Percentiles rank a stretch among this genome's conserved stretches.
These are phyloP conservation scores for Pichia heedii DNA, from an alignment of 805 yeast species.

Conservation along the genomic window DNA sequence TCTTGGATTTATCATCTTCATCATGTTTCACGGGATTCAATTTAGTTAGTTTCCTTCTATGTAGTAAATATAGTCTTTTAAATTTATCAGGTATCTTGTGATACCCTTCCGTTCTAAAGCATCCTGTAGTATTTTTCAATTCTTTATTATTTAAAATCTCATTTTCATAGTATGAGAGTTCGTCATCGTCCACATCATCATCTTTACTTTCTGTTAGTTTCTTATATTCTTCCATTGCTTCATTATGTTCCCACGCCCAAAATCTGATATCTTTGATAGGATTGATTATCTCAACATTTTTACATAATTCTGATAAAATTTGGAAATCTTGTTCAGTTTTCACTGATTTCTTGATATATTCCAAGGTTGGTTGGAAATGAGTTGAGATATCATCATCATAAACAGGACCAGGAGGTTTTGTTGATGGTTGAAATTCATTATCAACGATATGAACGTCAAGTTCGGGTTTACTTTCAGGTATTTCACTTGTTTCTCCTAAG, in stretches of 20 bases:
- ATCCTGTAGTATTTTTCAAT: slow-evolving; percentile 41
- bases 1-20: slow-evolving; percentile 35
- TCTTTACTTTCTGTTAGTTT: slow-evolving; percentile 14
- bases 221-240: slow-evolving; percentile 27
- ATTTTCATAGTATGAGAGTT: slow-evolving; percentile 21
- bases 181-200: slow-evolving; percentile 21
- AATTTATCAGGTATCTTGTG: slow-evolving; percentile 61
- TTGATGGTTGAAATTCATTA: slow-evolving; percentile 40
- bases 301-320: slow-evolving; percentile 40
- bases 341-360: slow-evolving; percentile 42
- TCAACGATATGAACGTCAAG: slow-evolving; percentile 17
- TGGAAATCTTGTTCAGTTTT: slow-evolving; percentile 70
- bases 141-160: slow-evolving; percentile 16
- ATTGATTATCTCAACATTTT: slow-evolving; percentile 13
- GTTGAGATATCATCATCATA: slow-evolving; percentile 34
- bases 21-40: slow-evolving; percentile 60
- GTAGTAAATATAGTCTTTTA: slow-evolving; percentile 73
- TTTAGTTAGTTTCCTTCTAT: slow-evolving; percentile 56
- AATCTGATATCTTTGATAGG: slow-evolving; percentile 34
- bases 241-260: slow-evolving; percentile 53
- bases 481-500: slow-evolving; percentile 12
- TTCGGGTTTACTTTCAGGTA: slow-evolving; percentile 9
- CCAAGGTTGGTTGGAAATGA: slow-evolving; percentile 34
- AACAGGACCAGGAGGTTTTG: slow-evolving; percentile 46
- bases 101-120: slow-evolving; percentile 69